Conservation (phyloP, 2,329 filamentous ascomycete species). For the Pestalotiopsis sp. region DNA sequence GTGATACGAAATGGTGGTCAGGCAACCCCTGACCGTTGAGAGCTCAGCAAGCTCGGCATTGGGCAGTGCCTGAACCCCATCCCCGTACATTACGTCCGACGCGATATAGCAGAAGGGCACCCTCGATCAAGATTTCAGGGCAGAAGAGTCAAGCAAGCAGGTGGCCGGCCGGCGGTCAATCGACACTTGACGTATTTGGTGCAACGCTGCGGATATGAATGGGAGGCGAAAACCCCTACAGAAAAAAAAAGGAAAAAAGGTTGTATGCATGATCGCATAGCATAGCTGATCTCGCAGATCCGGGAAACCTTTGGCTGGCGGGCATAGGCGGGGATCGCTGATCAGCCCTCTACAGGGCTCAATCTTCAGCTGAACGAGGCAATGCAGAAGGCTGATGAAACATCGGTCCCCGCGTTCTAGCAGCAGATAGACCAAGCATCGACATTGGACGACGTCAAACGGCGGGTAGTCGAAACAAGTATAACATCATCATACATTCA, state of each 20-base stretch:
- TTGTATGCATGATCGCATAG: conserved; percentile 27
- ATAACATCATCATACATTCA: background rate
- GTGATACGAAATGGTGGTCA: conserved; percentile 7
- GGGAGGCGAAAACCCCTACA: background rate
- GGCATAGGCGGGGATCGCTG: background rate
- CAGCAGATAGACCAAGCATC: background rate
- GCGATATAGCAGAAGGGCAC: background rate
- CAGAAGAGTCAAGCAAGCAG: background rate
- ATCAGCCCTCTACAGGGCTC: conserved; percentile 3
- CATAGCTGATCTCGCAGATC: conserved; percentile 31
- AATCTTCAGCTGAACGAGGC: background rate
- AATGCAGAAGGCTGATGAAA: conserved; percentile 4
- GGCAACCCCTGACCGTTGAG: background rate
- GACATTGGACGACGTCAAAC: background rate
- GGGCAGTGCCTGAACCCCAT: background rate
- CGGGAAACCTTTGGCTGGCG: conserved; percentile 12
- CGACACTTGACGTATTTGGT: background rate
- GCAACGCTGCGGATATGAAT: background rate
- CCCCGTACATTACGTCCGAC: background rate
- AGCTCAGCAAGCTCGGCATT: background rate
- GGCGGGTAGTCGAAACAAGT: background rate
- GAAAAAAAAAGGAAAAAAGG: background rate
- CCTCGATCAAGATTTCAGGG: background rate
- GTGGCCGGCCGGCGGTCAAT: background rate
- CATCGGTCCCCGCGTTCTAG: background rate